Percentiles rank a stretch among this genome's conserved stretches.
These are phyloP conservation scores for Leishmania turanica DNA, from an alignment of 208 protist genomes.

Conservation along the genomic window DNA sequence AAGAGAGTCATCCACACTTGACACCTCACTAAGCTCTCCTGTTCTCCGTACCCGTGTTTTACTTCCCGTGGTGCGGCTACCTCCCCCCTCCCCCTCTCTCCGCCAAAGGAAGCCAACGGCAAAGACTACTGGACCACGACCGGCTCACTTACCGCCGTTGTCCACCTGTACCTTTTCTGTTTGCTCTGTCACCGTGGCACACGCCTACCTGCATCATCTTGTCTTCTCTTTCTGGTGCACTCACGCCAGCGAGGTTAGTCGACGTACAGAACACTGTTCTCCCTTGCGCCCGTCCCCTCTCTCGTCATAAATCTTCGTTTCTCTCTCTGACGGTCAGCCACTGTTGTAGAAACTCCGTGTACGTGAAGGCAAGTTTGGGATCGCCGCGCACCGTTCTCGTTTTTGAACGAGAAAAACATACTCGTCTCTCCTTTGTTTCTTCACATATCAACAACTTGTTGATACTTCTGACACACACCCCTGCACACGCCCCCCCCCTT, in stretches of 20 bases:
- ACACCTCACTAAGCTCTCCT: not conserved
- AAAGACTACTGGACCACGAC: not conserved
- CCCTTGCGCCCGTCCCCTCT: not conserved
- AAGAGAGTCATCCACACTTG: not conserved
- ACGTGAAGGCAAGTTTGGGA: not conserved
- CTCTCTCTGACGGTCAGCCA: not conserved
- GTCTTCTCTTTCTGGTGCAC: not conserved
- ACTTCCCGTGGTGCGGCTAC: not conserved
- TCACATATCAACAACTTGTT: not conserved
- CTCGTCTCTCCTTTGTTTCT: not conserved
- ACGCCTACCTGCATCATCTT: not conserved
- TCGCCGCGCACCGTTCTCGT: not conserved
- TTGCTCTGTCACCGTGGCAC: not conserved
- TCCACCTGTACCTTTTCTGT: not conserved
- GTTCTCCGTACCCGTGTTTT: not conserved
- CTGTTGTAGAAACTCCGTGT: not conserved
- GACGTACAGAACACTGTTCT: not conserved
- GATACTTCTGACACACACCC: not conserved
- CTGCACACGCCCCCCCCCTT: not conserved
- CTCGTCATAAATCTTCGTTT: not conserved
- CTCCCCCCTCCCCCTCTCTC: not conserved
- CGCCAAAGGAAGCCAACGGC: not conserved
- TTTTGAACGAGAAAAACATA: not conserved
- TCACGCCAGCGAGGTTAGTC: not conserved
- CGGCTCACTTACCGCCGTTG: not conserved